These are phyloP conservation scores for Cercospora brassicicola DNA, from an alignment of 2,329 filamentous ascomycete genomes.

Conservation along the genomic window DNA sequence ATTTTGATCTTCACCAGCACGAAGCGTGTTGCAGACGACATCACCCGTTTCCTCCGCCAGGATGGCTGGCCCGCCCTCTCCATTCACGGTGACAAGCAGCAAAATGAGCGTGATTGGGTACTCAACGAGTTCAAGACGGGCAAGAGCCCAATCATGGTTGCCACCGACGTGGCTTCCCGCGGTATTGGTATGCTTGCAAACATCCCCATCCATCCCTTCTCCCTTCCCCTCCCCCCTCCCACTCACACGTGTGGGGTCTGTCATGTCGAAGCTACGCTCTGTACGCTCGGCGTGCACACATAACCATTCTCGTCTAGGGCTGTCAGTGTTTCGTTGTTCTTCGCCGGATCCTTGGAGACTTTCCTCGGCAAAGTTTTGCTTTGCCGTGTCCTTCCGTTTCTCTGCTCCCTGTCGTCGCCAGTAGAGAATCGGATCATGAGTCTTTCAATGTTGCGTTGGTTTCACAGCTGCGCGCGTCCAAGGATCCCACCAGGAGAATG, in stretches of 20 bases:
- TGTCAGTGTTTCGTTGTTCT: slow-evolving; percentile 81
- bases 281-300: slow-evolving; percentile 81
- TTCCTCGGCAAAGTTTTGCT: slow-evolving; percentile 33
- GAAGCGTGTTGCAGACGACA: slow-evolving; percentile 94
- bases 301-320: slow-evolving; percentile 80
- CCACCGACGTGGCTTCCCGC: slow-evolving; percentile 98
- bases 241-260: slow-evolving; percentile 59
- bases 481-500: slow-evolving; percentile 65
- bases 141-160: slow-evolving; percentile 99
- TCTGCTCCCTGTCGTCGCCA: slow-evolving; percentile 71
- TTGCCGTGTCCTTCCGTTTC: slow-evolving; percentile 68
- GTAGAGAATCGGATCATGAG: slow-evolving; percentile 67
- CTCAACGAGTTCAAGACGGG: slow-evolving; percentile 99
- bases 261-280: slow-evolving; percentile 76
- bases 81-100: slow-evolving; percentile 98
- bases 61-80: slow-evolving; percentile 97
- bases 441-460: slow-evolving; percentile 60
- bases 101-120: slow-evolving; percentile 99
- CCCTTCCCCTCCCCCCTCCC: slow-evolving; percentile 35
- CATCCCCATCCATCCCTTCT: slow-evolving; percentile 39
- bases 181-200: slow-evolving; percentile 97
- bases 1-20: slow-evolving; percentile 84
- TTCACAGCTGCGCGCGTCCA: slow-evolving; percentile 69
- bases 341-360: slow-evolving; percentile 85
- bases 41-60: slow-evolving; percentile 93